Evolutionary conservation across 495 filamentous ascomycete genomes (phyloP).

Genomic region (Talaromyces nanjingensis): DNA sequence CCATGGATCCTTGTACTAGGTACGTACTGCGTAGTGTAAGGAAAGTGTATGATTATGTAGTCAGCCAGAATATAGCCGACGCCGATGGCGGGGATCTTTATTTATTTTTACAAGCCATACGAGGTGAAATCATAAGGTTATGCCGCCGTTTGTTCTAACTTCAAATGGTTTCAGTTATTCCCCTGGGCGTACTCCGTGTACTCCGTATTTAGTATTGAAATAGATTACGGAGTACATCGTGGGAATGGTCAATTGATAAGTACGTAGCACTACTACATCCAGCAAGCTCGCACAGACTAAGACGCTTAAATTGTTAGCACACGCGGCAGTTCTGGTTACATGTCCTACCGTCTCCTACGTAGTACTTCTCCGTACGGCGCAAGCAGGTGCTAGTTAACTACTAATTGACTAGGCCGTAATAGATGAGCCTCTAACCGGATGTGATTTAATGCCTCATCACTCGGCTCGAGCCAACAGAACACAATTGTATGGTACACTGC

Average conservation of each 20-base stretch:
- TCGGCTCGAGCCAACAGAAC: neutral
- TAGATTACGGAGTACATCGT: neutral
- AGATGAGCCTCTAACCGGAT: neutral
- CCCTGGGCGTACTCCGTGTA: neutral
- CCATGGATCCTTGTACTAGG: neutral
- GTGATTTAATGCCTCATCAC: neutral
- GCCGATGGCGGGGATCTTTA: neutral
- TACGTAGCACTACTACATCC: neutral
- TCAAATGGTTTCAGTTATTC: neutral
- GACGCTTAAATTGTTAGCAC: neutral
- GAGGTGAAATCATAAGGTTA: neutral
- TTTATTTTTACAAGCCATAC: neutral
- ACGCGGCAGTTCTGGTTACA: neutral
- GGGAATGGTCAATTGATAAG: neutral
- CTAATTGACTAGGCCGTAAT: neutral
- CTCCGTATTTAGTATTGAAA: neutral
- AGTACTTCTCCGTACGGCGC: neutral
- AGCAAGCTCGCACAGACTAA: neutral
- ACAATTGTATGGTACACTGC: neutral
- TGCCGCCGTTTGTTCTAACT: neutral
- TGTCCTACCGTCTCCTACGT: neutral
- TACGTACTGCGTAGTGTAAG: no score
- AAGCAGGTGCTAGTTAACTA: neutral
- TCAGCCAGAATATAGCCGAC: neutral
- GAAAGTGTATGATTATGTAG: neutral